A percentile compares a stretch with the other conserved stretches of the same genome.
phyloP scores from a whole-genome alignment of 2,329 filamentous ascomycete genomes.

The Cryphonectria radicalis region DNA sequence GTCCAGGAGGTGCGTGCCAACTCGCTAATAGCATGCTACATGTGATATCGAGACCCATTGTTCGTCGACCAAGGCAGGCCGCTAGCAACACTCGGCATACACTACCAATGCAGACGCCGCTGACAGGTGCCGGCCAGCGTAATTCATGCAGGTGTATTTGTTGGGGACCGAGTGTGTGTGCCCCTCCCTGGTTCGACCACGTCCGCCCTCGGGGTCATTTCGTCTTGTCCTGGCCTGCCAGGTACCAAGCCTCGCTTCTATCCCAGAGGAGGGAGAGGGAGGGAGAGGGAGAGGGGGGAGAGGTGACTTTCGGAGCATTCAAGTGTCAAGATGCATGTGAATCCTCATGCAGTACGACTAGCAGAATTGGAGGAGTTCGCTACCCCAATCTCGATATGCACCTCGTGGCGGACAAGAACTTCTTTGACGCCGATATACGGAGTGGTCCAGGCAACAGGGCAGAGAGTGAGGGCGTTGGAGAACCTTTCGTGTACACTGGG shows the following conservation, averaged over 20 bases:
- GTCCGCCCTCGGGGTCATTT: background rate
- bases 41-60: background rate
- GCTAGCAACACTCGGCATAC: background rate
- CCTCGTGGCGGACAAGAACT: background rate
- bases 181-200: background rate
- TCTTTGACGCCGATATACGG: background rate
- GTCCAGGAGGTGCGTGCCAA: background rate
- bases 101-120: background rate
- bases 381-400: background rate
- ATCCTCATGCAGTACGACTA: background rate
- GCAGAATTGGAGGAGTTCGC: background rate
- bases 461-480: background rate
- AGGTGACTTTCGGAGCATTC: background rate
- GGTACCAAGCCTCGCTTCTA: background rate
- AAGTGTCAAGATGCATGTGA: background rate
- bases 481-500: background rate
- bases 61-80: background rate
- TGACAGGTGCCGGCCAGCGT: background rate
- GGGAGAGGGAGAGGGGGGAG: background rate
- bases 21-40: background rate
- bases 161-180: background rate
- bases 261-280: background rate
- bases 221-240: background rate
- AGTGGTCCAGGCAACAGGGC: background rate
- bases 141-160: background rate